Evolutionary conservation across 257 asterid genomes (phyloP).

Genomic region (Solanum gracilifrons): DNA sequence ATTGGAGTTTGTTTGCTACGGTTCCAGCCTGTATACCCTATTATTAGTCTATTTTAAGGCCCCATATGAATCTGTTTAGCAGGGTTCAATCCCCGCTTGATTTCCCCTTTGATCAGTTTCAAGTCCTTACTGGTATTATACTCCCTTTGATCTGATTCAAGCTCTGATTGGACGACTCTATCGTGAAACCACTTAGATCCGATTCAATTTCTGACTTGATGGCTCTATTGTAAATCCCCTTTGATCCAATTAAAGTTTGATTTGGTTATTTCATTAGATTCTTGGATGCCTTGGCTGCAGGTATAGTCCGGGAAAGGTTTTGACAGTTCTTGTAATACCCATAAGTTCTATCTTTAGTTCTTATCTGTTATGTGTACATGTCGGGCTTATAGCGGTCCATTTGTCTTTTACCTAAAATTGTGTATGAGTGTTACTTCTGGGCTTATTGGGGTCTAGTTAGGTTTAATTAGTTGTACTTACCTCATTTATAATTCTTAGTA

Average conservation of each 20-base stretch:
- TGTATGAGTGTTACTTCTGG: neutral
- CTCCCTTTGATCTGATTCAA: neutral
- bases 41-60: neutral
- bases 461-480: neutral
- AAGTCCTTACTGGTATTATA: neutral
- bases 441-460: neutral
- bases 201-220: neutral
- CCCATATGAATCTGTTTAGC: neutral
- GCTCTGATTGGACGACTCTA: neutral
- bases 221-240: no score
- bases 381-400: neutral
- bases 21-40: neutral
- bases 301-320: neutral
- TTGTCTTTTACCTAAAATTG: neutral
- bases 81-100: neutral
- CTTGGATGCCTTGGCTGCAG: neutral
- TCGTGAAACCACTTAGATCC: neutral
- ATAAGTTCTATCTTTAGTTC: neutral
- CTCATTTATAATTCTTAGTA: no score
- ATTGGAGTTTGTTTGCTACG: neutral
- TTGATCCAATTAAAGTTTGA: neutral
- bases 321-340: neutral
- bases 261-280: neutral
- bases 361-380: neutral
- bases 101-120: neutral